Conservation (phyloP, 176 grass and related monocot species). For the Ensete glaucum region DNA sequence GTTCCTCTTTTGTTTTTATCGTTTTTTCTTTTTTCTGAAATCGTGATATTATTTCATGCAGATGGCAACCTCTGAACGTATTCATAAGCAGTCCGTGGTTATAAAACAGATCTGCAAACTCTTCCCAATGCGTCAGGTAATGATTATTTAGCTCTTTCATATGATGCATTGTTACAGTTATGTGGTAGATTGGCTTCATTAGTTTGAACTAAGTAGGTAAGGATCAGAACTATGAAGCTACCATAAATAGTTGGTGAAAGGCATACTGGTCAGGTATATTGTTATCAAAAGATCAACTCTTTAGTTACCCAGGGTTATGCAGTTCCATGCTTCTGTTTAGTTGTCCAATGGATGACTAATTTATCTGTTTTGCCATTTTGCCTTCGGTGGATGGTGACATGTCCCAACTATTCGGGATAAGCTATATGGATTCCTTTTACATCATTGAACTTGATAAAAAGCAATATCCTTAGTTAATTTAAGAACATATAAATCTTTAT, state of each 20-base stretch:
- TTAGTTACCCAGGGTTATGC: too few species aligned
- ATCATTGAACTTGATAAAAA: too few species aligned
- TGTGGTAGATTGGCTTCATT: conserved; percentile 2
- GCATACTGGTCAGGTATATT: too few species aligned
- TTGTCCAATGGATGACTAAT: too few species aligned
- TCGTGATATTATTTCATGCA: conserved; percentile 25
- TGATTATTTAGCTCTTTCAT: conserved; percentile 11
- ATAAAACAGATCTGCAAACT: conserved; percentile 86
- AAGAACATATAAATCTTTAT: too few species aligned
- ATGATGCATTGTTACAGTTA: not conserved
- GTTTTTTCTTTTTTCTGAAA: not conserved
- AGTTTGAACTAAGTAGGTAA: not conserved
- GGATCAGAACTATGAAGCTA: not conserved
- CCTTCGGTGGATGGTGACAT: too few species aligned
- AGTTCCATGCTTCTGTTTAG: too few species aligned
- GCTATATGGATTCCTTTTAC: too few species aligned
- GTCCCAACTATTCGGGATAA: too few species aligned
- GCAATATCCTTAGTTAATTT: too few species aligned
- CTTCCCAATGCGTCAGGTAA: conserved; percentile 76
- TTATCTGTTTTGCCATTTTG: too few species aligned
- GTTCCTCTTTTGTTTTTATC: not conserved
- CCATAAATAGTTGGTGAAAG: not conserved
- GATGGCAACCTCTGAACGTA: conserved; percentile 66
- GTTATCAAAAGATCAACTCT: too few species aligned
- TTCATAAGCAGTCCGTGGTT: conserved; percentile 73